Base-by-base conservation (phyloP, 139 green algal species). In the Axilococcus clingmanii region DNA sequence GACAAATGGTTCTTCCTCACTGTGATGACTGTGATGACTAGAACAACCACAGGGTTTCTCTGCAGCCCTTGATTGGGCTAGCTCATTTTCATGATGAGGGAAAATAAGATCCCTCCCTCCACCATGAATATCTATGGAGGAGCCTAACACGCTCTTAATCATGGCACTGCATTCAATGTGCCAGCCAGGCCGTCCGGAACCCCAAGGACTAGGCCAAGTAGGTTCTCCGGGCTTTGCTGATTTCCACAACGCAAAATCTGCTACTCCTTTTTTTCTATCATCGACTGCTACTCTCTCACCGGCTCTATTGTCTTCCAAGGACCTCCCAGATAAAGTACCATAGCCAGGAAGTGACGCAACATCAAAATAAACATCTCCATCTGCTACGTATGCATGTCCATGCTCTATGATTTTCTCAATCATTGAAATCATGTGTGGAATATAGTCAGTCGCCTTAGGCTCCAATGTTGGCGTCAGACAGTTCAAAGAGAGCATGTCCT, bases 201-300 rank as follows among this genome's bases (percentile, higher is more conserved):
- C 92, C 92, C 92, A 99, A 23, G 92, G 92, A 42, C 58, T 83
- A 17, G 79, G 64, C 92, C 92, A 99, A 12, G 64, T 72, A 1
- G 85, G 81, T 74, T 98, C 92, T 22, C 80, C 83, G 0, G 74
- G 59, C 77, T 97, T 98, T 44, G 86, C 82, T 0, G 69, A 69
- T 71, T 98, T 96, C 87, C 87, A 95, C n/a, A 99, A 78, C 7
- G 83, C 92, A 80, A 99, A 99, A 63, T 99, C 93, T 1, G 78
- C 82, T 0, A 87, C 66, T 19, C 79, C 69, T 17, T 76, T 73
- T 74, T 99, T 99, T 28, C 85, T 67, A 15, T 25, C 60, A 59
- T 96, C 89, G 24, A 94, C 71, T 1, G 73, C 76, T 31, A 97
- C 85, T 6, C 91, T 64, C 67, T 95, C 83, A 6, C 89, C 89